Conservation (phyloP, 148 eudicot genomes). For the Pharnaceum exiguum region DNA sequence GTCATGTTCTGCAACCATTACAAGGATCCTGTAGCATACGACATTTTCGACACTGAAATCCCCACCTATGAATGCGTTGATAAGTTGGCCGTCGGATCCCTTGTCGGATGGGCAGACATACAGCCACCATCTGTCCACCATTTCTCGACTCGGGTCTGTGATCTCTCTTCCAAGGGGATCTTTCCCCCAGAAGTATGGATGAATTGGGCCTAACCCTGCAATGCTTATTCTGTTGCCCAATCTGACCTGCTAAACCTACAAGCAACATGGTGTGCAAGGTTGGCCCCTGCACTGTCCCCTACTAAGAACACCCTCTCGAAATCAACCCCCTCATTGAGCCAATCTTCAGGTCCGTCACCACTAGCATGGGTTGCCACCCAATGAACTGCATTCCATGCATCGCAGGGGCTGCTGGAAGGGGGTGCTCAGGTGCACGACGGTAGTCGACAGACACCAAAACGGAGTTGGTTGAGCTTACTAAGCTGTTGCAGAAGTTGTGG, state of each 20-base stretch:
- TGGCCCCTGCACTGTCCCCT: conserved; percentile 47
- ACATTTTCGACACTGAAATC: conserved; percentile 13
- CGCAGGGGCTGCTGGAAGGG: conserved; percentile 50
- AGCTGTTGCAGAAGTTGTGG: conserved; percentile 41
- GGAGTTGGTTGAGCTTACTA: conserved; percentile 27
- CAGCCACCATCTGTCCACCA: conserved; percentile 43
- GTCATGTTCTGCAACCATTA: conserved; percentile 34
- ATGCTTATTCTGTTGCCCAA: conserved; percentile 4
- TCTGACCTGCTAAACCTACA: conserved; percentile 7
- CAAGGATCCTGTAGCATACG: conserved; percentile 18
- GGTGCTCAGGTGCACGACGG: conserved; percentile 47
- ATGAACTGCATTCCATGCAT: conserved; percentile 44
- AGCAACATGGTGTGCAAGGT: conserved; percentile 24
- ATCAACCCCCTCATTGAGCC: conserved; percentile 30
- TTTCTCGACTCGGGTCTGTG: conserved; percentile 23
- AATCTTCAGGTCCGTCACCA: conserved; percentile 21
- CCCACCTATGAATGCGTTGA: conserved; percentile 31
- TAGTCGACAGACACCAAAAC: conserved; percentile 43
- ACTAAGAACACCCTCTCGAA: conserved; percentile 21
- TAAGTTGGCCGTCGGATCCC: conserved; percentile 34
- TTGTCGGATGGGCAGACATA: conserved; percentile 30
- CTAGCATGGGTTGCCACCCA: conserved; percentile 31
- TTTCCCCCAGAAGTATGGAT: conserved; percentile 41
- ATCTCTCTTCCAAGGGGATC: conserved; percentile 31
- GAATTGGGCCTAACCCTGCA: conserved; percentile 24